Evolutionary conservation across 139 green algal species (phyloP).

Genomic region (Trebouxia sp.): DNA sequence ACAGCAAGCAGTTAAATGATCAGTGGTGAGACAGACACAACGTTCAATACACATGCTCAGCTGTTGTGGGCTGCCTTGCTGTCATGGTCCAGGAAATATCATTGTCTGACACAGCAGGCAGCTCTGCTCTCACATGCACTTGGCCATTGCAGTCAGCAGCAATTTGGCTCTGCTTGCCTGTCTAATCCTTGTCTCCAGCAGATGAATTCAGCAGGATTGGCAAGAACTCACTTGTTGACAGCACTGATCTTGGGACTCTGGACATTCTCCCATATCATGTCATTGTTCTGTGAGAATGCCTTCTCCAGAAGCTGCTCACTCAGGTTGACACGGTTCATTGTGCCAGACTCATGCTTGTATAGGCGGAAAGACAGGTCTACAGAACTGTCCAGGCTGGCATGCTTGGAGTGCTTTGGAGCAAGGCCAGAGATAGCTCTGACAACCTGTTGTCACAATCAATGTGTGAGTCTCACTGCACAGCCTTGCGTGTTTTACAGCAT

Average conservation of each 20-base stretch:
- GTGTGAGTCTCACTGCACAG: too few species aligned
- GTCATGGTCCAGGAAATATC: too few species aligned
- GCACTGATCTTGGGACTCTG: conserved; percentile 22
- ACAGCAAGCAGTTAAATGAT: too few species aligned
- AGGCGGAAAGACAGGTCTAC: conserved; percentile 14
- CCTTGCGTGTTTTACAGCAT: too few species aligned
- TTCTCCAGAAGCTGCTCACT: conserved; percentile 16
- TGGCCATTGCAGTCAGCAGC: too few species aligned
- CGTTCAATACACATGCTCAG: too few species aligned
- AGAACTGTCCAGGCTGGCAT: conserved; percentile 22
- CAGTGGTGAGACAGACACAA: too few species aligned
- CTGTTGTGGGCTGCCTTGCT: too few species aligned
- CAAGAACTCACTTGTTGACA: conserved; percentile 20
- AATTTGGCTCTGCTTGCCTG: too few species aligned
- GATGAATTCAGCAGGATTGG: not conserved
- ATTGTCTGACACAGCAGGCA: too few species aligned
- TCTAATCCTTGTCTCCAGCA: too few species aligned
- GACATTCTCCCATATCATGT: conserved; percentile 17
- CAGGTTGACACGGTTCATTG: not conserved
- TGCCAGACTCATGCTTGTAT: conserved; percentile 21
- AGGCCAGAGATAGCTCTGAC: conserved; percentile 17
- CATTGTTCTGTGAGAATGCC: conserved; percentile 22
- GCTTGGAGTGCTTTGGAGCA: conserved; percentile 18
- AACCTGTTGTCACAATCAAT: conserved; percentile 11
- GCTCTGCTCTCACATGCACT: too few species aligned